phyloP scores from a whole-genome alignment of 2,329 filamentous ascomycete species.

The Alternaria consortialis region DNA sequence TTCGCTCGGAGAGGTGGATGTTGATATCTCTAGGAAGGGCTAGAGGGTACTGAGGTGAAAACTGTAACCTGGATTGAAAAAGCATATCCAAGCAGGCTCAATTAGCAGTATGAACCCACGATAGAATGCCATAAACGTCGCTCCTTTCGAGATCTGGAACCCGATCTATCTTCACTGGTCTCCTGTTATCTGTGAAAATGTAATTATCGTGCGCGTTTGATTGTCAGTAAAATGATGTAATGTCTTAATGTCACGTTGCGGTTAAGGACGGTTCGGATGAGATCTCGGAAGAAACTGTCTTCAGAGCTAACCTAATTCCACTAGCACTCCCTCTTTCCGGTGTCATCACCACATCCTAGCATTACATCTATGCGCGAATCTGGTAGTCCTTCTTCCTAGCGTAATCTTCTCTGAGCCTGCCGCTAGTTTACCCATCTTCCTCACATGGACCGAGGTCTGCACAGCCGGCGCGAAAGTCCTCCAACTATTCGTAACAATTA shows the following conservation, averaged over 20 bases:
- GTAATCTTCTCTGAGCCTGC: no score
- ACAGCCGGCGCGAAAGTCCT: no score
- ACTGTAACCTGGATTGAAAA: no score
- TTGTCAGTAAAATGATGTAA: neutral
- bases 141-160: neutral
- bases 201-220: neutral
- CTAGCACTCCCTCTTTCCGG: no score
- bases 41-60: neutral
- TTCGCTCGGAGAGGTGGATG: neutral
- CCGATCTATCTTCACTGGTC: neutral
- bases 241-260: neutral
- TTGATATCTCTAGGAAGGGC: neutral
- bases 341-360: no score
- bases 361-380: no score
- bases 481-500: no score
- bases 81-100: neutral
- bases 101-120: neutral
- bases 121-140: neutral
- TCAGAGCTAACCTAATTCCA: no score
- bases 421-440: no score
- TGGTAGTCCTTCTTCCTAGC: no score
- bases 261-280: neutral
- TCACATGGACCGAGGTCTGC: no score
- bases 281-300: no score
- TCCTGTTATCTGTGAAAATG: neutral